phyloP scores from a whole-genome alignment of 306 rosid genomes.

The Purshia tridentata region DNA sequence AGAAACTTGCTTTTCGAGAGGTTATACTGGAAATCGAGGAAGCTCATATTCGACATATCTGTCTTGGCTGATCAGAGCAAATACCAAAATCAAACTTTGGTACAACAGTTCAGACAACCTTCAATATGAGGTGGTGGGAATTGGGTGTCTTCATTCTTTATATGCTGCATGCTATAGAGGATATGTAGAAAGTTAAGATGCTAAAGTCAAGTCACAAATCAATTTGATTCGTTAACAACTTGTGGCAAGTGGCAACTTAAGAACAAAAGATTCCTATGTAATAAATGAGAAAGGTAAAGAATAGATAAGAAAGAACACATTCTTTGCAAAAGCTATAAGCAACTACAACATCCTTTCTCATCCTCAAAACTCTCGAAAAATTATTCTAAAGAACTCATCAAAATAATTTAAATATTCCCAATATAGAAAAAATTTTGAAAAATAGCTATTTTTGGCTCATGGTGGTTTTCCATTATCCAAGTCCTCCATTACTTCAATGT shows the following conservation, averaged over 20 bases:
- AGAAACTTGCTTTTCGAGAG: constrained; percentile 59
- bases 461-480: constrained; percentile 71
- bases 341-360: background rate
- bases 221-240: constrained; percentile 35
- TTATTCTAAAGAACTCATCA: constrained; percentile 35
- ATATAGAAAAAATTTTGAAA: constrained; percentile 14
- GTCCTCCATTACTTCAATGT: constrained; percentile 87
- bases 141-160: background rate
- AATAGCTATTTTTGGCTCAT: constrained; percentile 30
- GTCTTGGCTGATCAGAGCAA: background rate
- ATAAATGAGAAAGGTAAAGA: constrained; percentile 30
- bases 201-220: constrained; percentile 2
- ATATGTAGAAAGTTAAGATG: constrained; percentile 2
- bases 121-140: constrained; percentile 2
- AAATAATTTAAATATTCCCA: constrained; percentile 29
- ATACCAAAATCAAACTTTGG: background rate
- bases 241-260: constrained; percentile 33
- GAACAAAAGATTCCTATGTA: constrained; percentile 37
- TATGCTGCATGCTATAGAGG: constrained; percentile 24
- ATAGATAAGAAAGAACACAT: constrained; percentile 41
- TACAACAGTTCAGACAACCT: background rate
- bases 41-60: constrained; percentile 48
- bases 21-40: constrained; percentile 78
- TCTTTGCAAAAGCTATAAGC: constrained; percentile 36
- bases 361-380: constrained; percentile 6